Conservation (phyloP, 192 early-diverging fungal species). For the Entophlyctis luteolus region DNA sequence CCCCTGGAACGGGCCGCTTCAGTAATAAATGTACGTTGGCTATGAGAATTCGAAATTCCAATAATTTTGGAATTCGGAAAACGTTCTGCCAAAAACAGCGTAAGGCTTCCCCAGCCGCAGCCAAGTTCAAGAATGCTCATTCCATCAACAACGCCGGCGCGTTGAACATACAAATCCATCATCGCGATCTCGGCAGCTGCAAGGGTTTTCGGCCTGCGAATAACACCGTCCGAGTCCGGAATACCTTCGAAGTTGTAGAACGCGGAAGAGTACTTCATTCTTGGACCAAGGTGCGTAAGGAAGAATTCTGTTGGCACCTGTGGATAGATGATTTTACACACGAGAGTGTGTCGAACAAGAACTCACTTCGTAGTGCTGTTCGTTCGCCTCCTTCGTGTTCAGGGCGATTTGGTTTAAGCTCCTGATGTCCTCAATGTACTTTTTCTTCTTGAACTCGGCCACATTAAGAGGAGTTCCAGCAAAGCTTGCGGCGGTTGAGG, state of each 20-base stretch:
- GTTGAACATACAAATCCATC: constrained; percentile 54
- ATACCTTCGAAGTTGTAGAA: constrained; percentile 46
- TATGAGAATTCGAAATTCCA: constrained; percentile 56
- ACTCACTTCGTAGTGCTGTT: constrained; percentile 67
- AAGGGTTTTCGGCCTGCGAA: constrained; percentile 7
- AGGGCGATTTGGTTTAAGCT: constrained; percentile 42
- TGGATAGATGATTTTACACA: background rate
- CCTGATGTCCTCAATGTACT: constrained; percentile 42
- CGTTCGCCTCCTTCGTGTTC: constrained; percentile 63
- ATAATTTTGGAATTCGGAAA: constrained; percentile 57
- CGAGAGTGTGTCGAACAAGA: background rate
- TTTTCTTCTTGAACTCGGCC: constrained; percentile 28
- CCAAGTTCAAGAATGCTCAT: constrained; percentile 58
- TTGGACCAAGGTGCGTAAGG: constrained; percentile 40
- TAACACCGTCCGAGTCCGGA: background rate
- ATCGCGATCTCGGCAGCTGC: constrained; percentile 59
- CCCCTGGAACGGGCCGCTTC: constrained; percentile 32
- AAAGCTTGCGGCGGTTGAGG: constrained; percentile 17
- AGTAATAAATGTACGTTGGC: constrained; percentile 53
- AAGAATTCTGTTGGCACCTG: constrained; percentile 3
- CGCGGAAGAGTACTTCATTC: constrained; percentile 63
- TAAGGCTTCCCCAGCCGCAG: constrained; percentile 62
- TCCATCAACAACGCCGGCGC: constrained; percentile 53
- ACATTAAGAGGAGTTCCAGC: background rate
- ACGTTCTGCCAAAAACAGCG: constrained; percentile 54